Base-by-base conservation (phyloP, 108 stramenopile species). In the Cylindrotheca closterium region DNA sequence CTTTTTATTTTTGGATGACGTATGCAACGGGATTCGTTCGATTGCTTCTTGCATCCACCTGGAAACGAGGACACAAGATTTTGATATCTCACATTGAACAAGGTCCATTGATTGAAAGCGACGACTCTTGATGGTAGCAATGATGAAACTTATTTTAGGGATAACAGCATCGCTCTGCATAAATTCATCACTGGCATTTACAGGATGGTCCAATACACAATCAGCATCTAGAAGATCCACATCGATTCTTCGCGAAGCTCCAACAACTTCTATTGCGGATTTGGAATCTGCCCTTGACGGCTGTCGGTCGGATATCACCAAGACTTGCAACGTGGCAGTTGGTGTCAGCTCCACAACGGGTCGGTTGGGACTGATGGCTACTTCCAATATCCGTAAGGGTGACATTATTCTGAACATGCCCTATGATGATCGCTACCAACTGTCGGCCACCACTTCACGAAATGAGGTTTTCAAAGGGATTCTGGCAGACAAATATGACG, bases 361-460 rank as follows among this genome's bases (percentile, higher is more conserved):
- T 22, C 86, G 91, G 19, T 47, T 92, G 8, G 91, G 91, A n/a
- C 63, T 89, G 15, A 58, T 87, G 46, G 84, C 87, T 26, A 87
- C 91, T 18, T 47, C 64, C 30, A 51, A 58, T 12, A 73, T 83
- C 32, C 81, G 77, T 47, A 83, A 82, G 23, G 82, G 84, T 12
- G 73, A 86, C 3, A 34, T 70, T 3, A 50, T 85, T 24, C 49
- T 82, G 51, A 60, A 79, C 24, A 65, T 89, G 60, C 85, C 92
- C 0, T 84, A 78, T 51, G 81, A 82, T 51, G 88, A 83, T 32
- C 60, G 49, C 1, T 67, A 73, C 18, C 70, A 80, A 22, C 54
- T 87, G 50, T 64, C 86, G 0, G 81, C 92, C 12, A 47, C 69
- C 0, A 51, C 78, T 12, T 85, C 85, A 15, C 69, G 78, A 23